Evolutionary conservation across 2,329 filamentous ascomycete genomes (phyloP), one percentile per base, ranked within the genome.

Genomic region (Penicillium sp.): DNA sequence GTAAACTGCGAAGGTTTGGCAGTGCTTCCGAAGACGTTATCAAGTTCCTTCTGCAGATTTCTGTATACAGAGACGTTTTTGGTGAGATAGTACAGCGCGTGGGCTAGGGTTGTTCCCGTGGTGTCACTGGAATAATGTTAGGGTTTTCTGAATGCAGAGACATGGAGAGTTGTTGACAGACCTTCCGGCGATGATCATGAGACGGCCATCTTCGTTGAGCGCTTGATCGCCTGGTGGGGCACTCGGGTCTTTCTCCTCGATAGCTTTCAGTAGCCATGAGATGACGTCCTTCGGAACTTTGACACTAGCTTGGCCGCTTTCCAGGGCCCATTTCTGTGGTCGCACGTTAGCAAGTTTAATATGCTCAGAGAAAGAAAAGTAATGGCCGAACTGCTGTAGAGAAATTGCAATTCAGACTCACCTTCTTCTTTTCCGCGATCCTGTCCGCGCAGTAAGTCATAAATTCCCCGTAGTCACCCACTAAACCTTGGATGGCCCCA

Each of bases 211-310:
- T 15, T 59, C 43, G 11, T 55, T 43, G 9, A 57, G 55, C 14
- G 49, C 52, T 22, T 37, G 25, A 14, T 49, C 20, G 0, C 65
- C 69, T 4, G 70, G 71, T 6, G 73, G 62, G 1, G 72, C 73
- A 3, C 69, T 69, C 1, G 61, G 54, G 23, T 77, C 72, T 18
- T 73, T 71, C 15, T 76, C 73, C 14, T 69, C 65, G 5, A 70
- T 60, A 4, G 74, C 72, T 50, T 75, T 76, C 18, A 77, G 44
- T 5, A 78, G 60, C 74, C 74, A 78, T 0, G 74, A 73, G 5
- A 74, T 58, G 22, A 78, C 67, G 55, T 77, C 74, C 35, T 64
- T 57, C 0, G 72, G 73, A 7, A 15, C 15, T 14, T 31, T 25
- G 12, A 18, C 14, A 11, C 12, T n/a, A 15, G 23, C n/a, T 14